Percentiles rank a stretch among this genome's conserved stretches.
Evolutionary conservation across 306 rosid species (phyloP).

Genomic region (Ceratonia siliqua): DNA sequence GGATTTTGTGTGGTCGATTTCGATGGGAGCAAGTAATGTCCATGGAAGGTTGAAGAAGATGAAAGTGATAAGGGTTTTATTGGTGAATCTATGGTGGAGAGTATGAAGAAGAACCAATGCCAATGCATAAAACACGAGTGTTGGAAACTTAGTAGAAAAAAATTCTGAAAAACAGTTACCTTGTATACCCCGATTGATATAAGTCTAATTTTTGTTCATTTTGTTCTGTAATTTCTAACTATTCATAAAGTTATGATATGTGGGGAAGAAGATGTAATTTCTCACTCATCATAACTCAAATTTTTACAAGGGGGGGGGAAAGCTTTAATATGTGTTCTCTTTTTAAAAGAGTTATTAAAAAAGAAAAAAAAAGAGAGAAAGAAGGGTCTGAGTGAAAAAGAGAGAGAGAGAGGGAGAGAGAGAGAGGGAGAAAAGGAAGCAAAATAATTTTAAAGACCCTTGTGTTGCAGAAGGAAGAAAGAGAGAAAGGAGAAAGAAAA

Average conservation of each 20-base stretch:
- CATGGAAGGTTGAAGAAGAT: not conserved
- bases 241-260: not conserved
- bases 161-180: slow-evolving; percentile 40
- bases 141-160: slow-evolving; percentile 51
- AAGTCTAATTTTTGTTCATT: not conserved
- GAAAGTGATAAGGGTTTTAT: not conserved
- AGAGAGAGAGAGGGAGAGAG: too few relatives aligned
- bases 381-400: too few relatives aligned
- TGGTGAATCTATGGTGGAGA: not conserved
- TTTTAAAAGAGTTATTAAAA: too few relatives aligned
- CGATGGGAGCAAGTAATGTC: slow-evolving; percentile 23
- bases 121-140: slow-evolving; percentile 59
- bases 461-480: too few relatives aligned
- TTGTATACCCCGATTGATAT: not conserved
- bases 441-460: too few relatives aligned
- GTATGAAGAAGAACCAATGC: slow-evolving; percentile 45
- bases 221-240: not conserved
- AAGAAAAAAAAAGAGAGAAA: too few relatives aligned
- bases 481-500: too few relatives aligned
- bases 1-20: slow-evolving; percentile 27
- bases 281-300: too few relatives aligned
- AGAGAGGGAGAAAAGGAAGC: too few relatives aligned
- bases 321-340: too few relatives aligned
- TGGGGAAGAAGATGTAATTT: not conserved
- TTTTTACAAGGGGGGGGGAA: too few relatives aligned